Percentiles rank a stretch among this genome's conserved stretches.
These are phyloP conservation scores for Simplicillium aogashimaense DNA, from an alignment of 2,329 filamentous ascomycete species.

Conservation along the genomic window DNA sequence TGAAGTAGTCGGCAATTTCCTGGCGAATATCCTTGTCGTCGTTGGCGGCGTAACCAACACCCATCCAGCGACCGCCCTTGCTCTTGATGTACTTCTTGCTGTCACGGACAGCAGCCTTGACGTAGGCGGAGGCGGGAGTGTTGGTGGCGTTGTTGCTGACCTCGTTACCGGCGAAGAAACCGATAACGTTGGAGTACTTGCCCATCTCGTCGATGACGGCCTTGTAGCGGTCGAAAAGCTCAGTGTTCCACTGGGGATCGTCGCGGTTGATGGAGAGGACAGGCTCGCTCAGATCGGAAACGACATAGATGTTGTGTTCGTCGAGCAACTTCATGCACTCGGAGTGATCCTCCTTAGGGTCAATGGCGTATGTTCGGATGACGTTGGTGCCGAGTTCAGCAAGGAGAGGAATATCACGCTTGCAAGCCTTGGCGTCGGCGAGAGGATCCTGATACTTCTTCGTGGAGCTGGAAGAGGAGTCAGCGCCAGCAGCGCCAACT, in stretches of 20 bases:
- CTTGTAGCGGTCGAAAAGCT: conserved; percentile 73
- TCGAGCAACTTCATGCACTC: conserved; percentile 77
- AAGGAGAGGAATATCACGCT: conserved; percentile 78
- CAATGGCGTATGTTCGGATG: conserved; percentile 89
- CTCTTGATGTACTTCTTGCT: conserved; percentile 87
- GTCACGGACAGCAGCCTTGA: conserved; percentile 96
- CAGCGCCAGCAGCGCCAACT: conserved; percentile 42
- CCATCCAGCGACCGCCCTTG: conserved; percentile 68
- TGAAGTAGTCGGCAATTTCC: conserved; percentile 85
- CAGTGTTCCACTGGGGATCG: conserved; percentile 66
- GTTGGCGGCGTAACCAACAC: conserved; percentile 93
- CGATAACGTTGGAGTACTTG: conserved; percentile 82
- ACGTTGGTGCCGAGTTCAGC: conserved; percentile 75
- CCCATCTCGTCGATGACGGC: conserved; percentile 71
- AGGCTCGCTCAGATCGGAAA: conserved; percentile 83
- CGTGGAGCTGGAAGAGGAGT: conserved; percentile 20
- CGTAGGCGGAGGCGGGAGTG: conserved; percentile 82
- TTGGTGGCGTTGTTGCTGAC: conserved; percentile 85
- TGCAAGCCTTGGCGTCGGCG: conserved; percentile 59
- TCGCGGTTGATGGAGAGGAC: conserved; percentile 76
- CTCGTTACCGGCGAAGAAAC: conserved; percentile 98
- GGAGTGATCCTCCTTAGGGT: conserved; percentile 68
- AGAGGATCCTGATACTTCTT: conserved; percentile 71
- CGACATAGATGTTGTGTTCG: conserved; percentile 85
- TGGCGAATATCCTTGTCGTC: conserved; percentile 78